Evolutionary conservation across 2,329 filamentous ascomycete species (phyloP).

Genomic region (Ceratocystis huliohia): DNA sequence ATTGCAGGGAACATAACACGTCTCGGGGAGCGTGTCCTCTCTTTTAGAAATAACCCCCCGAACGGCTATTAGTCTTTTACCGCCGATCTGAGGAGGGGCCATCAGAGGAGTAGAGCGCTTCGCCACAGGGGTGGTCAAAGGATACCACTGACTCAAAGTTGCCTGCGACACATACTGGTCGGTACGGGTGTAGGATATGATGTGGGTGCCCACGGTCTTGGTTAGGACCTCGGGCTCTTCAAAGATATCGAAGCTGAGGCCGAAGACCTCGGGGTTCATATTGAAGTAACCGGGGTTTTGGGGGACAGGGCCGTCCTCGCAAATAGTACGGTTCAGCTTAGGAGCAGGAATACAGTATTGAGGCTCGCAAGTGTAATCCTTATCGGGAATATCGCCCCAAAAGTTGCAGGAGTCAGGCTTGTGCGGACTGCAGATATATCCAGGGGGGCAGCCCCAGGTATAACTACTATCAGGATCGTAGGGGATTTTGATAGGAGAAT

Average conservation of each 20-base stretch:
- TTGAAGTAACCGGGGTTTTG: constrained; percentile 47
- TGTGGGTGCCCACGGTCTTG: constrained; percentile 28
- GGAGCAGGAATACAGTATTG: constrained; percentile 36
- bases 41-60: background rate
- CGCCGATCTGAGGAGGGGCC: background rate
- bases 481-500: constrained; percentile 26
- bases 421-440: constrained; percentile 40
- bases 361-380: constrained; percentile 37
- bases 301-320: background rate
- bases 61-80: background rate
- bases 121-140: constrained; percentile 1
- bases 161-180: constrained; percentile 43
- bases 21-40: constrained; percentile 30
- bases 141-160: background rate
- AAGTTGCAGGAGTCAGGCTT: constrained; percentile 39
- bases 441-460: constrained; percentile 43
- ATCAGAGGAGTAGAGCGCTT: constrained; percentile 23
- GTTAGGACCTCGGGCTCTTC: constrained; percentile 32
- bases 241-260: constrained; percentile 51
- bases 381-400: constrained; percentile 36
- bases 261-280: constrained; percentile 48
- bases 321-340: constrained; percentile 23
- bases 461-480: constrained; percentile 31
- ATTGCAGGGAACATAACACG: constrained; percentile 44
- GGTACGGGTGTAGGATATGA: constrained; percentile 36